Evolutionary conservation across 1,284 basidiomycete species (phyloP), one percentile per base, ranked within the genome.

Genomic region (Fomes fomentarius): DNA sequence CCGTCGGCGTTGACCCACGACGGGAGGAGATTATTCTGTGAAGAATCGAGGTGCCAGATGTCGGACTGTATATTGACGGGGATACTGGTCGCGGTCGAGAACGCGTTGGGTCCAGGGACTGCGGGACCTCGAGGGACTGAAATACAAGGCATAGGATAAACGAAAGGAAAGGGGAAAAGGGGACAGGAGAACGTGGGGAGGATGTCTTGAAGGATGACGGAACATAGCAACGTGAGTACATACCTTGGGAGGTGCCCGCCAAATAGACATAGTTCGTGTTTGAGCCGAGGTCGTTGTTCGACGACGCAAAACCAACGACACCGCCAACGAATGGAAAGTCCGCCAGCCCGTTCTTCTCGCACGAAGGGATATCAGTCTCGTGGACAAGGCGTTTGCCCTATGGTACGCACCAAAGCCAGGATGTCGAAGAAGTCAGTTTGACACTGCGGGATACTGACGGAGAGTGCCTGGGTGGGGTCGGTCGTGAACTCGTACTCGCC

Each of bases 1-100:
- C 56, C 56, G 44, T 57, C 56, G 12, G 54, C 24, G 57, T 69
- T 67, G 47, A 63, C 39, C 64, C 66, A 69, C 15, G 54, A 38
- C 19, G 60, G 44, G n/a, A 41, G 47, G 35, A 66, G 37, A 17
- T 38, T 39, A 40, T 51, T 51, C 25, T 48, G 15, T 8, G 3
- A 5, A 17, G 26, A 30, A 30, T 30, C 33, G 25, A 34, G 9
- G 43, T 47, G 42, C 66, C 66, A 69, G 30, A 67, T 55, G 25
- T 59, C 54, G 34, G 63, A 63, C 56, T 67, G 64, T 28, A 53
- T 41, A 33, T 19, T 43, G 33, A 54, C 52, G n/a, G 50, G 2
- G 24, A 50, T 12, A 35, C 50, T 57, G n/a, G 56, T 53, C 7
- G 61, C 54, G 34, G 50, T 52, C 10, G 58, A 44, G 61, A 61